A percentile compares a stretch with the other conserved stretches of the same genome.
phyloP scores from a whole-genome alignment of 2,329 filamentous ascomycete genomes.

The Aspergillus pseudoglaucus region DNA sequence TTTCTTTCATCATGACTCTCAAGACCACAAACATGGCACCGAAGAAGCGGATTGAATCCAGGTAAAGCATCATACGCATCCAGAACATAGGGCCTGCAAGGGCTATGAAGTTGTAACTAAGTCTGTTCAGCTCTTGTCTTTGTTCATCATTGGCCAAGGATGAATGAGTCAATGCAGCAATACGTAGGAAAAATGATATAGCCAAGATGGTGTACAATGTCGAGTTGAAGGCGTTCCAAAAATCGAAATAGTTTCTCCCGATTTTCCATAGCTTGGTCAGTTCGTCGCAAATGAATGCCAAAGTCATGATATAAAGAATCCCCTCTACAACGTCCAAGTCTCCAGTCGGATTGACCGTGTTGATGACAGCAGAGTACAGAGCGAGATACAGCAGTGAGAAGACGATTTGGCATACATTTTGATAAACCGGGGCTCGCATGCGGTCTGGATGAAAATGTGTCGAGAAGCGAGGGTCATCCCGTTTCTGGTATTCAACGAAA shows the following conservation, averaged over 20 bases:
- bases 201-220: constrained; percentile 72
- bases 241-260: constrained; percentile 81
- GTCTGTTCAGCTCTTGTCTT: constrained; percentile 62
- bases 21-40: constrained; percentile 96
- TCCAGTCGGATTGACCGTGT: constrained; percentile 80
- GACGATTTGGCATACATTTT: constrained; percentile 81
- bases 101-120: constrained; percentile 91
- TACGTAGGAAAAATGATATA: constrained; percentile 69
- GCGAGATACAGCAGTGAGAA: constrained; percentile 76
- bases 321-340: constrained; percentile 79
- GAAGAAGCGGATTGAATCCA: constrained; percentile 92
- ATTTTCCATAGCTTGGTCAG: constrained; percentile 87
- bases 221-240: constrained; percentile 95
- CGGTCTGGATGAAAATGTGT: constrained; percentile 87
- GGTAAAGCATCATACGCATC: constrained; percentile 83
- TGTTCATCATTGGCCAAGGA: constrained; percentile 41
- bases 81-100: constrained; percentile 96
- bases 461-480: constrained; percentile 70
- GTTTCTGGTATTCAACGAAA: constrained; percentile 81
- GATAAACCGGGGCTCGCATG: constrained; percentile 86
- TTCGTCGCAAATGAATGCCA: constrained; percentile 87
- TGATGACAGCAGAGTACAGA: constrained; percentile 86
- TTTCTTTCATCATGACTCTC: constrained; percentile 91
- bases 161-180: constrained; percentile 66
- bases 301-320: constrained; percentile 81